Conservation (phyloP, 2,329 filamentous ascomycete genomes). For the Furcasterigmium furcatum region DNA sequence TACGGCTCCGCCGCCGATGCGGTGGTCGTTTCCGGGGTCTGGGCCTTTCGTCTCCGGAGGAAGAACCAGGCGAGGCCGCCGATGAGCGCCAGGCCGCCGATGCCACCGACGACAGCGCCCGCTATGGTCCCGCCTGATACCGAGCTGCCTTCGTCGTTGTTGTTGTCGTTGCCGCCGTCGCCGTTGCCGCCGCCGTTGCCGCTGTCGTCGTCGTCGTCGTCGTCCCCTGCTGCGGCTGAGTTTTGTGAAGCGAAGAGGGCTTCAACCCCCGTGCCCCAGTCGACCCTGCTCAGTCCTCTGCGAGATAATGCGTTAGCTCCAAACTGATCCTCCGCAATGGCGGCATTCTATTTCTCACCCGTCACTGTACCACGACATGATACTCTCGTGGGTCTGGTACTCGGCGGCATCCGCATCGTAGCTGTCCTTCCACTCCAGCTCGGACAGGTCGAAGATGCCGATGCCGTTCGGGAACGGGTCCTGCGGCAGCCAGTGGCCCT, state of each 20-base stretch:
- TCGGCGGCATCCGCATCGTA: conserved; percentile 3
- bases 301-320: neutral
- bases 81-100: neutral
- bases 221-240: neutral
- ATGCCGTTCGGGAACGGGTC: conserved; percentile 4
- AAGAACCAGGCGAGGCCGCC: neutral
- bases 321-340: neutral
- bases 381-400: conserved; percentile 2
- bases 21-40: neutral
- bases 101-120: conserved; percentile 1
- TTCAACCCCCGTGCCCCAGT: neutral
- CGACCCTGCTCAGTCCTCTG: neutral
- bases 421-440: neutral
- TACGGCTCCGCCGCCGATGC: neutral
- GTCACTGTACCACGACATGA: conserved; percentile 1
- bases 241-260: neutral
- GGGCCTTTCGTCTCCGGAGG: neutral
- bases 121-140: neutral
- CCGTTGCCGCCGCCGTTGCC: neutral
- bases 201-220: neutral
- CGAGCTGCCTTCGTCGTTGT: neutral
- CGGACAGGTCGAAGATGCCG: conserved; percentile 6
- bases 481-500: neutral
- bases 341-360: neutral
- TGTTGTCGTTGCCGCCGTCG: neutral